These are phyloP conservation scores for Apodospora peruviana DNA, from an alignment of 495 filamentous ascomycete genomes.

Conservation along the genomic window DNA sequence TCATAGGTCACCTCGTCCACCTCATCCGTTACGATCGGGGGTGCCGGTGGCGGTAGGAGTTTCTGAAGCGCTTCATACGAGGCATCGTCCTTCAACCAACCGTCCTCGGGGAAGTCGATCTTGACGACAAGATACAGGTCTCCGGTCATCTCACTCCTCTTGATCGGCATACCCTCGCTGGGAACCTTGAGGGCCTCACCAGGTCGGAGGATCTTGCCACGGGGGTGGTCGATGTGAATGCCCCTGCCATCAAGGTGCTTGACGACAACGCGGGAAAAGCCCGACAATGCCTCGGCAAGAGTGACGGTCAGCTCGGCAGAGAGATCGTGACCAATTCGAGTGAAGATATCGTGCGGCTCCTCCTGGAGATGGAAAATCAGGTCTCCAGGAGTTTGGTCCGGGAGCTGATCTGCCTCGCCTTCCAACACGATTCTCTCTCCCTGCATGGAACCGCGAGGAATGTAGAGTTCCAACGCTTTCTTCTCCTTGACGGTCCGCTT, in stretches of 20 bases:
- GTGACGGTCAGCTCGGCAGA: constrained; percentile 72
- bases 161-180: constrained; percentile 91
- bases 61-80: constrained; percentile 63
- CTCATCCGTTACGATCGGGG: constrained; percentile 59
- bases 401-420: constrained; percentile 91
- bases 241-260: constrained; percentile 93
- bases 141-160: constrained; percentile 74
- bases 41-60: constrained; percentile 59
- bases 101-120: constrained; percentile 81
- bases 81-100: constrained; percentile 68
- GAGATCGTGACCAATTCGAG: constrained; percentile 76
- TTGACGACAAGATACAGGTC: constrained; percentile 85
- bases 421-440: constrained; percentile 86
- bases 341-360: constrained; percentile 73
- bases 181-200: constrained; percentile 76
- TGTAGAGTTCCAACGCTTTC: constrained; percentile 94
- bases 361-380: constrained; percentile 85
- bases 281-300: constrained; percentile 76
- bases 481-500: constrained; percentile 72
- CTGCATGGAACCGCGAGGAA: constrained; percentile 80
- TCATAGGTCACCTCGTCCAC: constrained; percentile 86
- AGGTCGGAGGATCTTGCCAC: constrained; percentile 71
- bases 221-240: constrained; percentile 69
- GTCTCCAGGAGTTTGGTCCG: constrained; percentile 86
- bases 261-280: constrained; percentile 84